These are phyloP conservation scores for Hypholoma sublateritium DNA, from an alignment of 768 basidiomycete species.

Conservation along the genomic window DNA sequence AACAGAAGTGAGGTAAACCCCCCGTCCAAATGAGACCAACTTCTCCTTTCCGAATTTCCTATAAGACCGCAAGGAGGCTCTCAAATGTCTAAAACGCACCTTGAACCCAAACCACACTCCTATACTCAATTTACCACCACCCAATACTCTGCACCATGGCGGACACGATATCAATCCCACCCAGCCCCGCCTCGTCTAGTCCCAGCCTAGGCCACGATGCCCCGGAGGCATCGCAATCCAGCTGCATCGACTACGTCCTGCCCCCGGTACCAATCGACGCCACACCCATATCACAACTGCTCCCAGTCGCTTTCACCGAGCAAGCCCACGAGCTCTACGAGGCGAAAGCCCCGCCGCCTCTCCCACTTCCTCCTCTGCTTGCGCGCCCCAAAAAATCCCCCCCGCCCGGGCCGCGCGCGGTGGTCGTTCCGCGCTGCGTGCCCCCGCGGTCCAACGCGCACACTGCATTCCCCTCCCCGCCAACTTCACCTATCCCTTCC, in stretches of 20 bases:
- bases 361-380: neutral
- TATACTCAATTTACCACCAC: neutral
- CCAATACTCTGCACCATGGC: neutral
- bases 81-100: neutral
- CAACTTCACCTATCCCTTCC: neutral
- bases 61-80: neutral
- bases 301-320: neutral
- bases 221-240: neutral
- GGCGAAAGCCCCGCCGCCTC: neutral
- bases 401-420: too few relatives aligned
- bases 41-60: neutral
- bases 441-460: neutral
- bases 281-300: neutral
- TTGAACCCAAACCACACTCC: neutral
- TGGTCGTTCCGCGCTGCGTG: neutral
- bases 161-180: neutral
- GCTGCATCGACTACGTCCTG: neutral
- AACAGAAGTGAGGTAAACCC: neutral
- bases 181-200: neutral
- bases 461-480: neutral
- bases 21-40: neutral
- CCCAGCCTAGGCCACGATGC: neutral
- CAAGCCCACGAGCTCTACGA: neutral
- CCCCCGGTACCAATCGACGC: neutral
- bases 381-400: too few relatives aligned